A percentile compares a stretch with the other conserved stretches of the same genome.
These are phyloP conservation scores for Hanseniaspora hatyaiensis DNA, from an alignment of 805 yeast species.

Conservation along the genomic window DNA sequence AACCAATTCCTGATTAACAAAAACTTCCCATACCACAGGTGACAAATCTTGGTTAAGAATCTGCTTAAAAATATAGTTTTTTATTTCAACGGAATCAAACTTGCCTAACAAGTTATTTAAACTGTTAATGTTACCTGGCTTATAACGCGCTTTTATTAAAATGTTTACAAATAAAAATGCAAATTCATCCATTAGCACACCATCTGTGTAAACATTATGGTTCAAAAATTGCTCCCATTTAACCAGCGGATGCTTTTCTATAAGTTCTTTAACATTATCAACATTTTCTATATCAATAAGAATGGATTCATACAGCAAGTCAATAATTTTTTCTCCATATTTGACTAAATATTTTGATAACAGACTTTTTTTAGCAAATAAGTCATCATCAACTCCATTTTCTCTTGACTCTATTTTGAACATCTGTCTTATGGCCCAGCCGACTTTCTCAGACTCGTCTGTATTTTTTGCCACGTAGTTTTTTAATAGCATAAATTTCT, in stretches of 20 bases:
- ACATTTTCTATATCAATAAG: not conserved
- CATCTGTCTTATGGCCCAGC: conserved; percentile 4
- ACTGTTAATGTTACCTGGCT: not conserved
- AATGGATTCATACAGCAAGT: conserved; percentile 9
- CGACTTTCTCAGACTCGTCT: not conserved
- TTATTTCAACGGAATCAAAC: not conserved
- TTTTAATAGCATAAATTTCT: not conserved
- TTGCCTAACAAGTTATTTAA: not conserved
- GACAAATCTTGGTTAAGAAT: not conserved
- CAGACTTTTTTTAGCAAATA: not conserved
- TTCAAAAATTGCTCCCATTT: conserved; percentile 8
- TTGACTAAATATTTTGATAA: not conserved
- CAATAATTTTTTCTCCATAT: conserved; percentile 5
- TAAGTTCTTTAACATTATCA: conserved; percentile 3
- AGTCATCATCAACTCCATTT: not conserved
- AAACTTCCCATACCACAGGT: not conserved
- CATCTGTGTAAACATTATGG: not conserved
- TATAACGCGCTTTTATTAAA: conserved; percentile 1
- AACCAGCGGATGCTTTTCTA: not conserved
- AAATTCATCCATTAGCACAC: not conserved
- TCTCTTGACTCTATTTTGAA: not conserved
- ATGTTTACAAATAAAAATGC: not conserved
- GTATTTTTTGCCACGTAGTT: not conserved
- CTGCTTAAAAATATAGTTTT: not conserved
- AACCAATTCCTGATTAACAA: not conserved